Base-by-base conservation (phyloP, 225 moss, liverwort and hornwort species). In the Physcomitrium patens region DNA sequence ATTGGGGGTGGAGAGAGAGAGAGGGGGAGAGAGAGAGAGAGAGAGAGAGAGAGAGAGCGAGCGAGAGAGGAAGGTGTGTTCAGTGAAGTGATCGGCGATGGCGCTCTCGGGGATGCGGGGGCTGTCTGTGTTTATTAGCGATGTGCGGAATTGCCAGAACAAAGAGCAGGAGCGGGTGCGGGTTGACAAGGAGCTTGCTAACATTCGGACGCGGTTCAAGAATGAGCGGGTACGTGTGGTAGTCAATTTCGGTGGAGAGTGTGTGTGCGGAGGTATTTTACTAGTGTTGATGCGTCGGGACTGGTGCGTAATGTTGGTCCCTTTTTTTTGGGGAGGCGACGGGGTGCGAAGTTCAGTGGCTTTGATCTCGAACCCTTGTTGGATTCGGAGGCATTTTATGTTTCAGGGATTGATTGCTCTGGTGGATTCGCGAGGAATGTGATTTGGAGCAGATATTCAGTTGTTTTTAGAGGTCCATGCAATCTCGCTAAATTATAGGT, bases 51-150 rank as follows among this genome's bases (percentile, higher is more conserved):
- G n/a, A n/a, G n/a, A n/a, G n/a, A n/a, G n/a, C n/a, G n/a, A n/a
- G n/a, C n/a, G n/a, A n/a, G n/a, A n/a, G 24, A 15, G 66, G 24
- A 7, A 20, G 8, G 20, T 2, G n/a, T 54, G 63, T 59, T n/a
- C 1, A 0, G 14, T 31, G 42, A 59, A 45, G 67, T 65, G 74
- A 77, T 74, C 58, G 65, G 63, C 31, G 66, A 96, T 96, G 96
- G 96, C 96, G 76, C 88, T 96, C 83, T 94, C 96, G 54, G 96
- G 96, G 28, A 96, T 96, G 96, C 73, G 96, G 72, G 96, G 96
- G 73, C 86, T 96, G 68, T 96, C 96, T 43, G 91, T 92, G 51
- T 96, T 96, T 83, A 96, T 96, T 50, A 94, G 96, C 82, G 96
- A 96, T 67, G 96, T 96, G 60, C 84, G 96, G 74, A 96, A 96